Base-by-base conservation (phyloP, 495 filamentous ascomycete species). In the Lasiosphaeriaceae sp. region DNA sequence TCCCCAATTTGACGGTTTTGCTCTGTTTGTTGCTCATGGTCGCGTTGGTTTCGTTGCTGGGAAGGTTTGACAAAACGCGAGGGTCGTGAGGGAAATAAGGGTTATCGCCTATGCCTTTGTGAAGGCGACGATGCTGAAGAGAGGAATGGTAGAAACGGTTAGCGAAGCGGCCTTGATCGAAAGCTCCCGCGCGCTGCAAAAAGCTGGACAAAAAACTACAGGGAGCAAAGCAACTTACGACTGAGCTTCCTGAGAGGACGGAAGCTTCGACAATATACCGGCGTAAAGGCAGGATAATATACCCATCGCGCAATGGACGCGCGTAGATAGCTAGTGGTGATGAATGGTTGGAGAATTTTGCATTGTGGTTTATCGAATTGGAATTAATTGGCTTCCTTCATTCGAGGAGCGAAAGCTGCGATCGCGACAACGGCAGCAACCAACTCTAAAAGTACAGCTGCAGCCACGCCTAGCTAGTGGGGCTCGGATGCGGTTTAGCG, bases 1-100 rank as follows among this genome's bases (percentile, higher is more conserved):
- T 67, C 61, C 84, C 83, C 54, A 86, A 75, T 57, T 65, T 53
- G 41, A 79, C 57, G 19, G 69, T 73, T 60, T 77, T 77, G 50
- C n/a, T n/a, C n/a, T n/a, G n/a, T n/a, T n/a, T n/a, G n/a, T n/a
- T n/a, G n/a, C 48, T 57, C 66, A 66, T 71, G n/a, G 47, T 50
- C 17, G 50, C 14, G 20, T 19, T 48, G 46, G 23, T 31, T 31
- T 31, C n/a, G 26, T 31, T 9, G 26, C 26, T 31, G 4, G 26
- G 9, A 31, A 3, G 26, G 9, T 31, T 3, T 3, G 26, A 9
- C 26, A 9, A 31, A 17, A 24, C 9, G 29, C 50, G 31, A 6
- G 29, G n/a, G 3, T 14, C 39, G n/a, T 16, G 12, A 16, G 0
- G 8, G 21, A 49, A 16, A 39, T n/a, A 17, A 43, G n/a, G 37